Percentiles rank a stretch among this genome's conserved stretches.
Conservation (phyloP, 805 yeast genomes). For the Priceomyces medius region DNA sequence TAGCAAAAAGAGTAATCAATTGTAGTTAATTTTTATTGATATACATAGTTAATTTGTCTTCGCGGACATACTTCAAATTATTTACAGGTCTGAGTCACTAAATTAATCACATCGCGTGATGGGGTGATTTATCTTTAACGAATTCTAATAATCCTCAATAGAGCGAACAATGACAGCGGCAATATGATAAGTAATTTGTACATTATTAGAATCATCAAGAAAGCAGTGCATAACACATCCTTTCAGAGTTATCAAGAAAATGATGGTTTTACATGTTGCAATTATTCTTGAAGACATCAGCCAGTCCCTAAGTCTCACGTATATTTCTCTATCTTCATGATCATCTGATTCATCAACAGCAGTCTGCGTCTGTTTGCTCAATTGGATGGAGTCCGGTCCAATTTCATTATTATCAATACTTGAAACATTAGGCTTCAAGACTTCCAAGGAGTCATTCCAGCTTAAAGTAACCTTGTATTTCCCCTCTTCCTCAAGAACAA, state of each 20-base stretch:
- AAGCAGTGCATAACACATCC: constrained; percentile 66
- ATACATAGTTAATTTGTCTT: neutral
- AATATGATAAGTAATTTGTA: constrained; percentile 64
- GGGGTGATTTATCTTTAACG: too few relatives aligned
- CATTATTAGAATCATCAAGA: constrained; percentile 61
- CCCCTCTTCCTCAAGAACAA: constrained; percentile 56
- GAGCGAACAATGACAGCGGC: constrained; percentile 28
- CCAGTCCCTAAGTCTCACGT: constrained; percentile 65
- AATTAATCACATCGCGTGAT: too few relatives aligned
- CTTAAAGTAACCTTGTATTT: constrained; percentile 51
- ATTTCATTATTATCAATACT: constrained; percentile 23
- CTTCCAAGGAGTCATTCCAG: constrained; percentile 57
- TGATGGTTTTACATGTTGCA: constrained; percentile 58
- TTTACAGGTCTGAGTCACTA: neutral
- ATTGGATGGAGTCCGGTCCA: constrained; percentile 13
- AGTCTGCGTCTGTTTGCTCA: constrained; percentile 2
- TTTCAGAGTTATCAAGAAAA: constrained; percentile 55
- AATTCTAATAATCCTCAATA: neutral
- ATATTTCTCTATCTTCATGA: constrained; percentile 42
- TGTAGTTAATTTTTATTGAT: neutral
- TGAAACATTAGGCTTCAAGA: constrained; percentile 30
- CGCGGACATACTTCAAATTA: constrained; percentile 1
- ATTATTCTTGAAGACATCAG: constrained; percentile 60
- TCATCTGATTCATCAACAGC: constrained; percentile 14
- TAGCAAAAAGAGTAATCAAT: neutral